phyloP scores from a whole-genome alignment of 106 monocot genomes.

The Dendrobium huoshanense region DNA sequence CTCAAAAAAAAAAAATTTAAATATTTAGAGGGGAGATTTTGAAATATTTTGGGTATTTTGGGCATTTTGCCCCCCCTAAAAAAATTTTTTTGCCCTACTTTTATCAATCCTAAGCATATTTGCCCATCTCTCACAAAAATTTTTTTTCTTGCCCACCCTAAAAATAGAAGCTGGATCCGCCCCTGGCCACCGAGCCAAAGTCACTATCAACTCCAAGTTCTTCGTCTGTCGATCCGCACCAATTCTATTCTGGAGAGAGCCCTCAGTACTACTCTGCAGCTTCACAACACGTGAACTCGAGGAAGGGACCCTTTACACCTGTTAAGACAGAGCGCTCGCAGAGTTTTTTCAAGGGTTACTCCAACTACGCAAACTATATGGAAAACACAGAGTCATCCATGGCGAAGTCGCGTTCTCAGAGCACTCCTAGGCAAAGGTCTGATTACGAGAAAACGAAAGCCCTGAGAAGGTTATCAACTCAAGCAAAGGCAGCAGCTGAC shows the following conservation, averaged over 20 bases:
- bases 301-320: conserved; percentile 36
- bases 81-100: too few relatives aligned
- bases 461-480: not conserved
- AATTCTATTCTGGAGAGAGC: conserved; percentile 17
- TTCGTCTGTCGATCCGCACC: conserved; percentile 4
- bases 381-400: conserved; percentile 47
- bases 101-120: too few relatives aligned
- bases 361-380: conserved; percentile 44
- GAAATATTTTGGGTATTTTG: too few relatives aligned
- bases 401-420: conserved; percentile 44
- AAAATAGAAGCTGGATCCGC: too few relatives aligned
- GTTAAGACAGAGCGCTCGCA: conserved; percentile 37
- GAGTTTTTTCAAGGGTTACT: conserved; percentile 33
- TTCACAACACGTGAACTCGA: conserved; percentile 27
- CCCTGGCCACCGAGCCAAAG: conserved; percentile 15
- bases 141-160: too few relatives aligned
- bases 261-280: conserved; percentile 37
- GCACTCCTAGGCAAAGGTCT: conserved; percentile 39
- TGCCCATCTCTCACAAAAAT: too few relatives aligned
- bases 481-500: too few relatives aligned
- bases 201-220: conserved; percentile 45
- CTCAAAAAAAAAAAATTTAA: too few relatives aligned
- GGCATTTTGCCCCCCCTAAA: too few relatives aligned
- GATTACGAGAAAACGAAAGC: not conserved
- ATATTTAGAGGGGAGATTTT: too few relatives aligned